Evolutionary conservation across 139 green algal species (phyloP).

Genomic region (Chlamydomonas eustigma): DNA sequence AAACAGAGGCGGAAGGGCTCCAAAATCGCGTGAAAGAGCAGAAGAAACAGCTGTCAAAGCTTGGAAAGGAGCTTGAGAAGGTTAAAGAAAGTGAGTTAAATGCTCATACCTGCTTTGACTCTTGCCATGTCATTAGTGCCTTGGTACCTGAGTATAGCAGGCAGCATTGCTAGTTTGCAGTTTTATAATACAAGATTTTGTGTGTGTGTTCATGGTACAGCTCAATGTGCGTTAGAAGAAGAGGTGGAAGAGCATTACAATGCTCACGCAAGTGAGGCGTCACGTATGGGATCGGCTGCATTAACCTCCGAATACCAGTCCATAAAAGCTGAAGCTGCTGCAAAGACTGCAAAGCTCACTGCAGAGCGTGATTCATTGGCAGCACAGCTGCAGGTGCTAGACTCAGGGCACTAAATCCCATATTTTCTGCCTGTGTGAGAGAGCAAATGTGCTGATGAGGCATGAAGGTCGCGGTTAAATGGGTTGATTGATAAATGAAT

Average conservation of each 20-base stretch:
- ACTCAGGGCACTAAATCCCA: background rate
- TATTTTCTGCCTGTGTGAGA: background rate
- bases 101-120: no score
- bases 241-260: conserved; percentile 30
- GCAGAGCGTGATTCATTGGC: conserved; percentile 38
- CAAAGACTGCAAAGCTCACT: conserved; percentile 40
- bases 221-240: conserved; percentile 14
- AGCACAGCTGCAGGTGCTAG: conserved; percentile 7
- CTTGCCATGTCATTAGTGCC: no score
- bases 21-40: conserved; percentile 29
- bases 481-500: no score
- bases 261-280: conserved; percentile 5
- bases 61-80: conserved; percentile 27
- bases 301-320: conserved; percentile 2
- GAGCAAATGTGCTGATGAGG: background rate
- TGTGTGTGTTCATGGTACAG: conserved; percentile 14
- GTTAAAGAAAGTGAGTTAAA: conserved; percentile 14
- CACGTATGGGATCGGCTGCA: background rate
- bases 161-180: background rate
- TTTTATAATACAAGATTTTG: background rate
- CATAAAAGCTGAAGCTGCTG: conserved; percentile 28
- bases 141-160: no score
- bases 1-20: conserved; percentile 46
- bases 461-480: no score
- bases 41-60: conserved; percentile 38